Evolutionary conservation across 2,329 filamentous ascomycete species (phyloP), one percentile per base, ranked within the genome.

Genomic region (Aspergillus sp.): DNA sequence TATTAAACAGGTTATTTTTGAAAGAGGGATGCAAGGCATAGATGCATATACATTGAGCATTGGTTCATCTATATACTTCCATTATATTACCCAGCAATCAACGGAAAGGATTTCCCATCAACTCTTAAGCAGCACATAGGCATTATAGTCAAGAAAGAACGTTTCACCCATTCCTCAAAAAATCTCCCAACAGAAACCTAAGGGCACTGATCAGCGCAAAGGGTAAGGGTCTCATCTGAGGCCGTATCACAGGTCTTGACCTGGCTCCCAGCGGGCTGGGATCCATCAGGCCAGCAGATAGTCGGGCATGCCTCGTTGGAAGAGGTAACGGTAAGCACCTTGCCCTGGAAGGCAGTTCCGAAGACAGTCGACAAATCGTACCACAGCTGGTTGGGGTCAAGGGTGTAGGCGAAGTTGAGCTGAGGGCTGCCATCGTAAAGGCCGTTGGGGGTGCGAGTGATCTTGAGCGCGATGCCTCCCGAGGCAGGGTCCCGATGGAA

Each of bases 281-380:
- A 60, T 3, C 73, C 73, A 52, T 68, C 57, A 2, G 66, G 37
- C 73, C 73, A 76, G 50, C 68, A 72, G 44, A 75, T 68, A 3
- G 54, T 58, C 21, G 57, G 57, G 52, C 73, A 75, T 4, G 47
- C 52, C 3, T 55, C 37, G 25, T 71, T 62, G 6, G 60, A 65
- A 7, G 70, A 65, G 14, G 62, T 57, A 8, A 75, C 64, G 1
- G 53, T 55, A 11, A 75, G 50, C 0, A 62, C 43, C 7, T 62
- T 58, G 4, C 72, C 70, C 1, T 65, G 65, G 63, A 79, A 79
- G 9, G 77, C 68, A 56, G 77, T 72, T 3, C 76, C 77, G 49
- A 75, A 75, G 54, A 79, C 76, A 65, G 76, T 72, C 5, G 71
- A 75, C 56, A 80, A 64, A 52, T 78, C 77, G 55, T 79, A 79